phyloP scores from a whole-genome alignment of 75 land plant species.

The Pseudotsuga menziesii region DNA sequence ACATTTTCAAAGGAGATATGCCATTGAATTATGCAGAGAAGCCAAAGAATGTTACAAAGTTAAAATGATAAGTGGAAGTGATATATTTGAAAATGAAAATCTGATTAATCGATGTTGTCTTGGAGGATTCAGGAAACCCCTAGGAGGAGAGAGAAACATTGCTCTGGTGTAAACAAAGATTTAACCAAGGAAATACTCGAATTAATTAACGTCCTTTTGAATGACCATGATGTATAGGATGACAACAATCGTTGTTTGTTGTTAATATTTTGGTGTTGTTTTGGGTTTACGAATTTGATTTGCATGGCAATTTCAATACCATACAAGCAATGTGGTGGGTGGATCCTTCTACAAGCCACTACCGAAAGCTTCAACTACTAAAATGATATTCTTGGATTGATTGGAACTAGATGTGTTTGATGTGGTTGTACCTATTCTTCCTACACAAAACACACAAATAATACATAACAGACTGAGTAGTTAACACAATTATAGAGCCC shows the following conservation, averaged over 20 bases:
- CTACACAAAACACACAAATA: background rate
- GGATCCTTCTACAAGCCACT: background rate
- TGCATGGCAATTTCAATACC: background rate
- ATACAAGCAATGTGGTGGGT: background rate
- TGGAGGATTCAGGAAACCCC: conserved; percentile 86
- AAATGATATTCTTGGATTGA: background rate
- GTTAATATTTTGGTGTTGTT: conserved; percentile 1
- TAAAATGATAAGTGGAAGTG: conserved; percentile 62
- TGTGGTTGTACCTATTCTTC: conserved; percentile 2
- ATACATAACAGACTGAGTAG: background rate
- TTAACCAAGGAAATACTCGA: background rate
- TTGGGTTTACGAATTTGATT: background rate
- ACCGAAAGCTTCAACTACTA: background rate
- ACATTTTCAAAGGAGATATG: conserved; percentile 62
- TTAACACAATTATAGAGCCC: background rate
- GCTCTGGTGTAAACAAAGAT: conserved; percentile 40
- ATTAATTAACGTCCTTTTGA: background rate
- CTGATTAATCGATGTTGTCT: conserved; percentile 39
- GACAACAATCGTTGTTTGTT: background rate
- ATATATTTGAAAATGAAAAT: conserved; percentile 78
- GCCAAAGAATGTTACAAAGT: conserved; percentile 54
- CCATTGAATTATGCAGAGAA: conserved; percentile 54
- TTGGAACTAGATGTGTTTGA: background rate
- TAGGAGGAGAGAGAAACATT: conserved; percentile 93
- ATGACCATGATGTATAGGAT: conserved; percentile 2